Base-by-base conservation (phyloP, 345 rosid genomes). In the Diplotaxis tenuifolia region DNA sequence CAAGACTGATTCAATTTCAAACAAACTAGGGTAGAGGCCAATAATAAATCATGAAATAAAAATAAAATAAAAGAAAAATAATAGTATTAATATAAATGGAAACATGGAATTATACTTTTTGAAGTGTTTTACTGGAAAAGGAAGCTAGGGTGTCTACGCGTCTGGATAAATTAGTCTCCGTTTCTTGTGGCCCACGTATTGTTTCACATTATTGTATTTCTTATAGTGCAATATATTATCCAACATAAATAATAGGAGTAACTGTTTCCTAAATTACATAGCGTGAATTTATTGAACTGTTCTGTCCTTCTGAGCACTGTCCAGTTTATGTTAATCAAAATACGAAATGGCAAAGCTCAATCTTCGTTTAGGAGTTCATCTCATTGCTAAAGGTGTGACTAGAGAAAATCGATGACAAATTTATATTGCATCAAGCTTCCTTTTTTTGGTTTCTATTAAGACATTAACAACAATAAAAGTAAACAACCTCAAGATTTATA, bases 161-260 rank as follows among this genome's bases (percentile, higher is more conserved):
- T 60, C 15, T 9, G 6, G 75, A 76, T 67, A 79, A 49, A 49
- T 64, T 53, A 63, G 55, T 63, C 66, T 73, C 68, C 70, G 29
- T 70, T 66, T 20, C 76, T 72, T 71, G 73, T 67, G 75, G 76
- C 62, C 76, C 80, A 61, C 73, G 67, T 63, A 7, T 69, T 29
- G 70, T 59, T 64, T 50, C 57, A 11, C 58, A 58, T 64, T 69
- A 58, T 79, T 70, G 50, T 40, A 74, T 61, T 8, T 31, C 38
- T 57, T 34, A n/a, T 59, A 69, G 54, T 55, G 29, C 47, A 40
- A 16, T 58, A 20, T 66, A 23, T 38, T 54, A 38, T 12, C 69
- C 54, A 53, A 12, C 22, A 18, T 4, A 62, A 5, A 52, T 32
- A 62, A 20, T 20, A 53, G 9, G n/a, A n/a, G n/a, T n/a, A n/a